Percentiles rank a stretch among this genome's conserved stretches.
Evolutionary conservation across 305 asterid species (phyloP).

Genomic region (Ajuga reptans): DNA sequence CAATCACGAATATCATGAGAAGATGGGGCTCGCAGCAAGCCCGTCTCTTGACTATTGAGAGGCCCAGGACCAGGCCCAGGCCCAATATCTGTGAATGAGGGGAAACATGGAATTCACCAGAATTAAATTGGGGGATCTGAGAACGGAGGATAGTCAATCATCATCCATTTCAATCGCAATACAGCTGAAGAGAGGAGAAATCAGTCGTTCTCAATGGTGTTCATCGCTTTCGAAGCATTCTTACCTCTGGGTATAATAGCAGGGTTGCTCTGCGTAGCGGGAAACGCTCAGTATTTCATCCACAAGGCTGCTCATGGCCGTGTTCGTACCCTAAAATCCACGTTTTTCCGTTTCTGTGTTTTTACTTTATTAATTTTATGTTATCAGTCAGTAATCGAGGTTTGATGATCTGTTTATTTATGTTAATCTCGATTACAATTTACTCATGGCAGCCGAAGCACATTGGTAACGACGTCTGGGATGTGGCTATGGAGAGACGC

Average conservation of each 20-base stretch:
- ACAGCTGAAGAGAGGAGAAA: neutral
- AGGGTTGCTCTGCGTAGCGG: slow-evolving; percentile 87
- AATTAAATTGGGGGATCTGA: slow-evolving; percentile 6
- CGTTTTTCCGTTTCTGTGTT: neutral
- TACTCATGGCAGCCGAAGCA: slow-evolving; percentile 69
- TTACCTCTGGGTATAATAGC: slow-evolving; percentile 88
- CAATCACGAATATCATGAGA: neutral
- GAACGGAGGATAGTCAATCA: neutral
- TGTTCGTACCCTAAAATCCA: slow-evolving; percentile 29
- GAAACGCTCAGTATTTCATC: slow-evolving; percentile 74
- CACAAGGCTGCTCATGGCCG: slow-evolving; percentile 96
- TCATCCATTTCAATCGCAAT: neutral
- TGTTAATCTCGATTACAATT: neutral
- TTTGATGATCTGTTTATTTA: neutral
- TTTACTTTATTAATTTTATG: neutral
- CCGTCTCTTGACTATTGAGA: neutral
- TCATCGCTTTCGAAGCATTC: slow-evolving; percentile 66
- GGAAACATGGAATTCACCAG: neutral
- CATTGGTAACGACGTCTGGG: slow-evolving; percentile 87
- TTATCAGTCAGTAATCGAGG: neutral
- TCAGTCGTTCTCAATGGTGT: slow-evolving; percentile 33
- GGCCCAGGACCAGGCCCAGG: neutral
- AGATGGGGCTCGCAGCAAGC: neutral
- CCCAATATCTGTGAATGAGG: neutral
- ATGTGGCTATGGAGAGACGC: slow-evolving; percentile 82